Percentiles rank a stretch among this genome's conserved stretches.
These are phyloP conservation scores for Geotrichum europaeum DNA, from an alignment of 1,139 yeast species.

Conservation along the genomic window DNA sequence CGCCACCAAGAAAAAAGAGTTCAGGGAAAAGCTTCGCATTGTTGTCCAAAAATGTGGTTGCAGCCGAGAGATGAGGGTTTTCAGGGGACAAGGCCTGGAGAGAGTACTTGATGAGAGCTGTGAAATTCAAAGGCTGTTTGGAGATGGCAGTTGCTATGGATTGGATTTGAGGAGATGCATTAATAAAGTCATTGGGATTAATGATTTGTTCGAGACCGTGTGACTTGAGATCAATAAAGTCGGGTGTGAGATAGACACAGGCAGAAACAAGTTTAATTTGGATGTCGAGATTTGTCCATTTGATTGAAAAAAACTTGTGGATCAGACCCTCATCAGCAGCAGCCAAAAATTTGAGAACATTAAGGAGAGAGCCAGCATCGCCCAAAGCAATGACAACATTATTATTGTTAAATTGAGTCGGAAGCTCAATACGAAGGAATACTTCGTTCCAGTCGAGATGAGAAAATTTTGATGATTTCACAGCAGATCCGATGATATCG, in stretches of 20 bases:
- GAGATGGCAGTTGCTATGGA: slow-evolving; percentile 22
- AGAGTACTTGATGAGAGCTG: slow-evolving; percentile 29
- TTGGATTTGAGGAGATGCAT: slow-evolving; percentile 22
- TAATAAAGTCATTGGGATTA: slow-evolving; percentile 17
- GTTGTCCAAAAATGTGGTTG: slow-evolving; percentile 31
- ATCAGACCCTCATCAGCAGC: slow-evolving; percentile 13
- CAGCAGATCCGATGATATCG: slow-evolving; percentile 13
- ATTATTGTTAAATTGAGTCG: slow-evolving; percentile 8
- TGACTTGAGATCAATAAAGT: slow-evolving; percentile 20
- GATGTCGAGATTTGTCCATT: slow-evolving; percentile 25
- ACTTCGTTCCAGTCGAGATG: slow-evolving; percentile 15
- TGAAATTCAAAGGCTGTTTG: slow-evolving; percentile 28
- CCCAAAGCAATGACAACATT: slow-evolving; percentile 5
- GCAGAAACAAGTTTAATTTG: slow-evolving; percentile 25
- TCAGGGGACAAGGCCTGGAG: slow-evolving; percentile 32
- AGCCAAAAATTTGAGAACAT: slow-evolving; percentile 11
- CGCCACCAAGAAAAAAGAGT: slow-evolving; percentile 35
- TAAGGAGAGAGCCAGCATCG: slow-evolving; percentile 6
- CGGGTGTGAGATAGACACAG: slow-evolving; percentile 21
- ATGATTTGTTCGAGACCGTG: slow-evolving; percentile 24
- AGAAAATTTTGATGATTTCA: slow-evolving; percentile 5
- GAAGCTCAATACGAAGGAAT: slow-evolving; percentile 3
- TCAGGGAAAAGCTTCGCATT: slow-evolving; percentile 35
- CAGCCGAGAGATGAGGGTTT: slow-evolving; percentile 21
- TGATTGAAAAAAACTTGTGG: slow-evolving; percentile 9